phyloP scores from a whole-genome alignment of 106 monocot species.

The Vanilla planifolia region DNA sequence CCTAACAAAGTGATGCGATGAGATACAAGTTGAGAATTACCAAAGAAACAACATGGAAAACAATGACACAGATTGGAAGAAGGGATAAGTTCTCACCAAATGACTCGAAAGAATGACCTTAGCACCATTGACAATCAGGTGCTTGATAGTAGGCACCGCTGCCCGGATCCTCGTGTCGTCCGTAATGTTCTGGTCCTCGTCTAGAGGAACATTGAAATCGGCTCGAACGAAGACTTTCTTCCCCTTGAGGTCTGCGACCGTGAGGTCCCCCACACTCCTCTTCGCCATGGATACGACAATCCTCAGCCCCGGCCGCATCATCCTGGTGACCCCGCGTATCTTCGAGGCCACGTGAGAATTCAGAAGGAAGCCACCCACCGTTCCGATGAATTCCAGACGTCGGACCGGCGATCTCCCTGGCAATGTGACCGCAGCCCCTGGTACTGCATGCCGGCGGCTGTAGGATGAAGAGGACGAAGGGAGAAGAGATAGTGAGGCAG shows the following conservation, averaged over 20 bases:
- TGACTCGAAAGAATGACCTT: conserved; percentile 89
- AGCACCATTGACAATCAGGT: conserved; percentile 69
- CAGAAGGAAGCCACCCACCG: conserved; percentile 33
- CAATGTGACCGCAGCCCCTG: conserved; percentile 8
- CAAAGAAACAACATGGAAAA: no score
- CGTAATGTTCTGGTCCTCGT: conserved; percentile 80
- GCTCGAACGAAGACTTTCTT: conserved; percentile 80
- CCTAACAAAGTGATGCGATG: no score
- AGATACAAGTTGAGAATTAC: no score
- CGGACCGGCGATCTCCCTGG: conserved; percentile 19
- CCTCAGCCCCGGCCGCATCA: conserved; percentile 28
- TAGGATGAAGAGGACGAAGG: conserved; percentile 27
- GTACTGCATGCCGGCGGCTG: conserved; percentile 16
- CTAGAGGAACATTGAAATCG: conserved; percentile 87
- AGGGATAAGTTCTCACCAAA: conserved; percentile 42
- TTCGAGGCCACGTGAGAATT: conserved; percentile 19
- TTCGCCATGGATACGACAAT: conserved; percentile 78
- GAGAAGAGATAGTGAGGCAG: conserved; percentile 44
- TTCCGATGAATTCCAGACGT: conserved; percentile 44
- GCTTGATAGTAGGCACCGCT: conserved; percentile 86
- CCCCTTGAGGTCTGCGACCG: conserved; percentile 60
- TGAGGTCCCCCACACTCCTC: conserved; percentile 83
- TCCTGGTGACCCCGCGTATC: conserved; percentile 24
- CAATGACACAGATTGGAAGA: not conserved
- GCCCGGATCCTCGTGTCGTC: conserved; percentile 91